Evolutionary conservation across 164 flowering plant genomes (phyloP).

Genomic region (Berberis thunbergii): DNA sequence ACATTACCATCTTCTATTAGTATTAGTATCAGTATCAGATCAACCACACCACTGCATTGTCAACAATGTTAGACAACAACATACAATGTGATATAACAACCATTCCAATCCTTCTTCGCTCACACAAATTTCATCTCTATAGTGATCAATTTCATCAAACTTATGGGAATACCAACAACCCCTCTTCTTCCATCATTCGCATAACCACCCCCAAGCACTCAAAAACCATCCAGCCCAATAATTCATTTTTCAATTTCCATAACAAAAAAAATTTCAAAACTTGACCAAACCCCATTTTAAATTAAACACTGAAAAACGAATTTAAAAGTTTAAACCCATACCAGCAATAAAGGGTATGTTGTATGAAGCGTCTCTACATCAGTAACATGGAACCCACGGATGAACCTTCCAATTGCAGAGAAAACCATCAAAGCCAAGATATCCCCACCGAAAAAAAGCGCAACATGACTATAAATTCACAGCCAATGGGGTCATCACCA

Average conservation of each 20-base stretch:
- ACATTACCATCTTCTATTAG: too few relatives aligned
- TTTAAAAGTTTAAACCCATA: conserved; percentile 9
- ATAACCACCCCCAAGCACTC: conserved; percentile 85
- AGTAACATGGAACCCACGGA: conserved; percentile 69
- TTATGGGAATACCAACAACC: conserved; percentile 84
- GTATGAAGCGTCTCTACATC: conserved; percentile 60
- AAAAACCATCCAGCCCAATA: conserved; percentile 67
- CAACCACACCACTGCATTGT: too few relatives aligned
- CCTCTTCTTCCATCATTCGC: conserved; percentile 74
- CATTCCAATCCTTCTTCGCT: background rate
- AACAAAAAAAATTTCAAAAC: too few relatives aligned
- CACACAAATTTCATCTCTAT: background rate
- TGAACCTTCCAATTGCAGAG: conserved; percentile 79
- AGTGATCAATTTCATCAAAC: conserved; percentile 4
- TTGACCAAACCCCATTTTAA: too few relatives aligned
- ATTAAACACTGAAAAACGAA: background rate
- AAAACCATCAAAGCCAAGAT: conserved; percentile 72
- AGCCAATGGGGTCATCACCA: too few relatives aligned
- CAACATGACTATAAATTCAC: conserved; percentile 29
- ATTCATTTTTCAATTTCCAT: too few relatives aligned
- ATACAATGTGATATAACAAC: too few relatives aligned
- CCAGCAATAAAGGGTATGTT: conserved; percentile 94
- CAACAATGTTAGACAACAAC: too few relatives aligned
- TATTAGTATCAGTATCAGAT: too few relatives aligned
- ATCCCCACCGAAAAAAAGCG: conserved; percentile 78